Conservation (phyloP, 768 basidiomycete genomes). For the Dacryopinax spathularia region DNA sequence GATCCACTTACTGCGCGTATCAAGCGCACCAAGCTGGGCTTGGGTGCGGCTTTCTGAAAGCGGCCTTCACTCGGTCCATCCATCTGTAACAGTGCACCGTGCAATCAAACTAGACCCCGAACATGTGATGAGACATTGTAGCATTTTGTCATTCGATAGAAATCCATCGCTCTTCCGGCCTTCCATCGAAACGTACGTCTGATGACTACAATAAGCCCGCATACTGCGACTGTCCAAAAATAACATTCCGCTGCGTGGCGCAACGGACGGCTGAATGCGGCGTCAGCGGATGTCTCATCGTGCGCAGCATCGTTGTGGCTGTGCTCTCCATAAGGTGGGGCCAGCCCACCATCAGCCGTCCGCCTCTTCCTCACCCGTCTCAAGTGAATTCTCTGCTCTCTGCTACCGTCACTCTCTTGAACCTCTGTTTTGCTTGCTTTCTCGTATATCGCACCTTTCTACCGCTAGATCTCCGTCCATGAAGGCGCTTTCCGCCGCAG, state of each 20-base stretch:
- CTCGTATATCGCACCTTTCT: background rate
- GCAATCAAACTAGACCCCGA: too few relatives aligned
- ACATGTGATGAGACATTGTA: too few relatives aligned
- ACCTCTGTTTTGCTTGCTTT: background rate
- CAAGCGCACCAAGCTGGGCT: slow-evolving; percentile 70
- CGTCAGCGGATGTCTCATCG: background rate
- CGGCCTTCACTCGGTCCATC: background rate
- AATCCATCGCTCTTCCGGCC: too few relatives aligned
- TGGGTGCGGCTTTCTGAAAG: slow-evolving; percentile 41
- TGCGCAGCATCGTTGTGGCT: background rate
- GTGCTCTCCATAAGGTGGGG: background rate
- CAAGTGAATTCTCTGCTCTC: background rate
- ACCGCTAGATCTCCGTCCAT: background rate
- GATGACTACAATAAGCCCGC: background rate
- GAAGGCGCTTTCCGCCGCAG: background rate
- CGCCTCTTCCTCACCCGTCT: background rate
- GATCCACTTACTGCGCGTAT: slow-evolving; percentile 69
- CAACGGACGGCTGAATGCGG: background rate
- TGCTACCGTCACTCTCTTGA: background rate
- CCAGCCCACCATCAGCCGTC: background rate
- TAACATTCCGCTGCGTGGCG: background rate
- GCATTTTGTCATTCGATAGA: too few relatives aligned
- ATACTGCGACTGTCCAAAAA: background rate
- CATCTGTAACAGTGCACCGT: too few relatives aligned
- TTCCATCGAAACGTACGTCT: background rate